A percentile compares a stretch with the other conserved stretches of the same genome.
These are phyloP conservation scores for Bipolaris sorokiniana DNA, from an alignment of 2,329 filamentous ascomycete genomes.

Conservation along the genomic window DNA sequence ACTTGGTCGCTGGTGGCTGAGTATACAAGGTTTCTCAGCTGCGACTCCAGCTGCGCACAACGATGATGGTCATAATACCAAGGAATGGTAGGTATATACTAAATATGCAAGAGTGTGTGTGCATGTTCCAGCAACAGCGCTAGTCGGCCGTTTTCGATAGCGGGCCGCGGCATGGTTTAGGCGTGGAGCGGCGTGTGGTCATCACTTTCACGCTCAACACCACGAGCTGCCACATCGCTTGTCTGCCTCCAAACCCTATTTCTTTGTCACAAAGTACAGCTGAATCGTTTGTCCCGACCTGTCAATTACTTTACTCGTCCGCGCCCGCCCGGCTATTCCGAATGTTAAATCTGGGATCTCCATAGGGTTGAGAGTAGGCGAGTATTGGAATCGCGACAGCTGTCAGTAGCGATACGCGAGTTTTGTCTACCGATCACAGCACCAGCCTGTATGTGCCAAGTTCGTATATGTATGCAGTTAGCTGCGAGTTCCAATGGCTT, in stretches of 20 bases:
- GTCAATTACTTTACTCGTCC: slow-evolving; percentile 6
- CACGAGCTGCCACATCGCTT: slow-evolving; percentile 4
- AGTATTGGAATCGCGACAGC: slow-evolving; percentile 6
- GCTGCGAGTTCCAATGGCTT: slow-evolving; percentile 6
- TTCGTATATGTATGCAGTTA: neutral
- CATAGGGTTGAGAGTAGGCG: slow-evolving; percentile 1
- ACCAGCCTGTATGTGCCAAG: neutral
- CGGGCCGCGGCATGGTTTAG: slow-evolving; percentile 4
- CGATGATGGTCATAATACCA: neutral
- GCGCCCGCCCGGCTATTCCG: slow-evolving; percentile 4
- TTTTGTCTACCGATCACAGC: slow-evolving; percentile 3
- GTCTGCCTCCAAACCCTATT: slow-evolving; percentile 4
- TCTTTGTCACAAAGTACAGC: slow-evolving; percentile 7
- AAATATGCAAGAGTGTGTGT: too few relatives aligned
- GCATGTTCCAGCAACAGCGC: neutral
- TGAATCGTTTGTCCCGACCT: slow-evolving; percentile 9
- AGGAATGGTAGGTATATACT: too few relatives aligned
- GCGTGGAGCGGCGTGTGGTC: slow-evolving; percentile 11
- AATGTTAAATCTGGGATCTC: neutral
- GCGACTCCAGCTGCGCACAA: neutral
- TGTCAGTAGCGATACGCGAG: slow-evolving; percentile 7
- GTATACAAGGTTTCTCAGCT: neutral
- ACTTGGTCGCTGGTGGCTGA: neutral
- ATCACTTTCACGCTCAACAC: slow-evolving; percentile 6
- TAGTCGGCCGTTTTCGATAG: slow-evolving; percentile 5